Conservation (phyloP, 2,329 filamentous ascomycete genomes). For the Salinomyces thailandicus region DNA sequence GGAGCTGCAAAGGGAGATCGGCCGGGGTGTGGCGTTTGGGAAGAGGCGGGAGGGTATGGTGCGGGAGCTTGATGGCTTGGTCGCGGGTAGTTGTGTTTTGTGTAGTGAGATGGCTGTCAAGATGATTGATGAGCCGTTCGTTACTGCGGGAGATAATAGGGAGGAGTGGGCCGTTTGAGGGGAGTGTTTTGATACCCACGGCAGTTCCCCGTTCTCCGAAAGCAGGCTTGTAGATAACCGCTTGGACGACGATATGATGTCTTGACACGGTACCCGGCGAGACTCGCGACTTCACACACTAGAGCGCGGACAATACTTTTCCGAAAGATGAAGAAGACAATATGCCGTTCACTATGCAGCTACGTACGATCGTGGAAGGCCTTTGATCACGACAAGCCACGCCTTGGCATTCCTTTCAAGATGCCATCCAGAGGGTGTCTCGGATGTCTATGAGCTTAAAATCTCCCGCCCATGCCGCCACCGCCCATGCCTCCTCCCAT, state of each 20-base stretch:
- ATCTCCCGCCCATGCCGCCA: too few relatives aligned
- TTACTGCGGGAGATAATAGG: conserved; percentile 59
- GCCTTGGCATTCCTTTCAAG: too few relatives aligned
- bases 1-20: conserved; percentile 76
- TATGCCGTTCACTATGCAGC: too few relatives aligned
- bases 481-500: too few relatives aligned
- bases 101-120: conserved; percentile 94
- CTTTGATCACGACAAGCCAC: too few relatives aligned
- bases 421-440: too few relatives aligned
- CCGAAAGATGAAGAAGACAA: too few relatives aligned
- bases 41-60: conserved; percentile 71
- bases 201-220: too few relatives aligned
- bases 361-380: too few relatives aligned
- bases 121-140: conserved; percentile 86
- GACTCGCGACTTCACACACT: not conserved
- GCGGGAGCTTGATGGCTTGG: conserved; percentile 79
- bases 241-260: not conserved
- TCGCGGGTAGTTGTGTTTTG: conserved; percentile 82
- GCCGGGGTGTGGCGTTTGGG: conserved; percentile 58
- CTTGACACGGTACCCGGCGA: not conserved
- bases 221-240: not conserved
- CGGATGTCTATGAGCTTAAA: too few relatives aligned
- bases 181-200: not conserved
- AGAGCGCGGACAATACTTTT: not conserved
- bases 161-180: conserved; percentile 64